Evolutionary conservation across 768 basidiomycete genomes (phyloP), one percentile per base, ranked within the genome.

Genomic region (Lactifluus subvellereus): DNA sequence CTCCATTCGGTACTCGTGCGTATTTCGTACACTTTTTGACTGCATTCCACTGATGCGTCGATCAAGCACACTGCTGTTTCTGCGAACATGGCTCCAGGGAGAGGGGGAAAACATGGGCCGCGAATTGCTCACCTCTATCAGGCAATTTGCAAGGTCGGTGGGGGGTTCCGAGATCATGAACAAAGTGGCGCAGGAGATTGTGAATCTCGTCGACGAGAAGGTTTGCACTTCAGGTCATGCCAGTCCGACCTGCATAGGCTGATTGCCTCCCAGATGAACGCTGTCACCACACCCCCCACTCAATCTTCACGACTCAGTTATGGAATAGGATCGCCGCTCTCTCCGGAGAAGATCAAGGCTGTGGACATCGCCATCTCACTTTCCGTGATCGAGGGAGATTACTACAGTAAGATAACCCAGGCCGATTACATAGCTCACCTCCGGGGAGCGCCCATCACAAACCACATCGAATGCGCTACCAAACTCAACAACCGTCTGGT

Each of bases 361-460:
- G 61, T 68, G 9, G 77, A 77, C 62, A 72, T 81, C 4, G 81
- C 80, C 2, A 72, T 76, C 50, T 79, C 75, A 1, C 73, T 81
- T 13, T 75, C 79, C 2, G 66, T 79, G 11, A 69, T 80, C 11
- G 80, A 81, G 68, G 77, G 77, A 18, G 77, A 80, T 59, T 71
- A 68, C 55, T 80, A 77, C 65, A 69, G 67, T 20, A 67, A 71
- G 22, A 74, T 81, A 18, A 69, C 72, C 43, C 75, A 78, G 0
- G 72, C 74, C 5, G 80, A 80, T 68, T 81, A 77, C 53, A 74
- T 81, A 45, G 72, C 72, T 18, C 75, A 80, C 67, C 70, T 79
- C 16, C 68, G 70, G 27, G 63, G 72, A 11, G 71, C 71, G 6
- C 49, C 63, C 9, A 60, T 63, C 22, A 77, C 76, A 61, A 73